phyloP scores from a whole-genome alignment of 1,139 yeast species.

The Saccharomyces hybrid region DNA sequence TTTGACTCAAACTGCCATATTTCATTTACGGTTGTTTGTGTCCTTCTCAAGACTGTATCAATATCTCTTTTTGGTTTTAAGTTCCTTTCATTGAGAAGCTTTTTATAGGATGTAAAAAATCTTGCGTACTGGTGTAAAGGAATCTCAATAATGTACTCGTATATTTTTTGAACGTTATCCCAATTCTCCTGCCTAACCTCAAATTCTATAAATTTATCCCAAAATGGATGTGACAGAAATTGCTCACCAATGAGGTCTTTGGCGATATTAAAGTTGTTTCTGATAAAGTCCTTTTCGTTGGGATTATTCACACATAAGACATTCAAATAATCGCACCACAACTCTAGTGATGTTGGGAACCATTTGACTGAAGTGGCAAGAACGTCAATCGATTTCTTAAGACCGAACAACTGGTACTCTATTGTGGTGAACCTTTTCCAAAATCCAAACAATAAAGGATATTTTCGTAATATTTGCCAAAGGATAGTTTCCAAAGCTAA shows the following conservation, averaged over 20 bases:
- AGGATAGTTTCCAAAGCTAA: slow-evolving; percentile 32
- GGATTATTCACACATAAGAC: slow-evolving; percentile 39
- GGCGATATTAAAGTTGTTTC: slow-evolving; percentile 38
- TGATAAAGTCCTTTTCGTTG: slow-evolving; percentile 30
- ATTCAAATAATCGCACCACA: slow-evolving; percentile 59
- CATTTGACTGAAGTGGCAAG: slow-evolving; percentile 41
- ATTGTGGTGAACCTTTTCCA: slow-evolving; percentile 57
- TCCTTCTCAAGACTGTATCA: slow-evolving; percentile 37
- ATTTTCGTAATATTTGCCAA: slow-evolving; percentile 39
- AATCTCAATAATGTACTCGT: slow-evolving; percentile 40
- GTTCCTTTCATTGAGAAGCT: slow-evolving; percentile 33
- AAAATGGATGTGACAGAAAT: slow-evolving; percentile 53
- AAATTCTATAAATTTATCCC: slow-evolving; percentile 57
- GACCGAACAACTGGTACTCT: slow-evolving; percentile 48
- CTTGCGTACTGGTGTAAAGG: slow-evolving; percentile 69
- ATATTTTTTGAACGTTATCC: slow-evolving; percentile 33
- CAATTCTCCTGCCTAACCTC: slow-evolving; percentile 31
- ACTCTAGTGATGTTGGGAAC: slow-evolving; percentile 50
- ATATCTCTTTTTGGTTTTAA: slow-evolving; percentile 26
- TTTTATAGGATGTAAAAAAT: slow-evolving; percentile 47
- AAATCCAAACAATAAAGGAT: slow-evolving; percentile 49
- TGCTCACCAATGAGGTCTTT: slow-evolving; percentile 43
- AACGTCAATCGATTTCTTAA: slow-evolving; percentile 41
- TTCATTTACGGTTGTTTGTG: slow-evolving; percentile 45
- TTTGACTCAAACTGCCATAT: slow-evolving; percentile 58